phyloP scores from a whole-genome alignment of 2,329 filamentous ascomycete species.

The Paracoccidioides lutzii region DNA sequence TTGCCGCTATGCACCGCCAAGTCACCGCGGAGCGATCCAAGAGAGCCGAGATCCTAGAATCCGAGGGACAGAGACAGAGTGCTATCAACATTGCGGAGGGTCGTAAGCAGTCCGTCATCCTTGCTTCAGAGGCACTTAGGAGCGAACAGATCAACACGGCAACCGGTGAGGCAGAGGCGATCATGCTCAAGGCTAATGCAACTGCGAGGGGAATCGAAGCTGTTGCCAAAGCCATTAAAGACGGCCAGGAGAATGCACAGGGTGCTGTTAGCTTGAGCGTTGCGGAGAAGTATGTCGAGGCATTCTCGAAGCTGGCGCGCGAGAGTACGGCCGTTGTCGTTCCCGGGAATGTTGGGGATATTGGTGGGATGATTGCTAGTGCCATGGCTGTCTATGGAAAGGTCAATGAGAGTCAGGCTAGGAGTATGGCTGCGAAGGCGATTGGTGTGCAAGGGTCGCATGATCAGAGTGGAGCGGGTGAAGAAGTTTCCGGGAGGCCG shows the following conservation, averaged over 20 bases:
- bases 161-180: constrained; percentile 86
- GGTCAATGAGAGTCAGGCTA: constrained; percentile 68
- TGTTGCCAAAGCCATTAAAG: constrained; percentile 61
- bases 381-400: constrained; percentile 93
- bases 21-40: constrained; percentile 96
- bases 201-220: constrained; percentile 81
- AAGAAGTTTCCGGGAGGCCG: constrained; percentile 6
- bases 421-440: constrained; percentile 39
- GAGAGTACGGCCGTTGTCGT: constrained; percentile 94
- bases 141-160: constrained; percentile 90
- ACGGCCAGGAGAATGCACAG: constrained; percentile 63
- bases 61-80: constrained; percentile 89
- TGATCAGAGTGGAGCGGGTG: constrained; percentile 8
- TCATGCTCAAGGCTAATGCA: constrained; percentile 69
- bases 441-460: constrained; percentile 17
- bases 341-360: constrained; percentile 91
- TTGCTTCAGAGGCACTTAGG: constrained; percentile 82
- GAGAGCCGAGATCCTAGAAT: constrained; percentile 93
- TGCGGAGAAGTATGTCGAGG: constrained; percentile 95
- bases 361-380: constrained; percentile 91
- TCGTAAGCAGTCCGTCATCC: constrained; percentile 89
- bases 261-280: constrained; percentile 75
- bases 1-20: constrained; percentile 95
- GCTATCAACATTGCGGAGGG: constrained; percentile 99
- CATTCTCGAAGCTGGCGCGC: constrained; percentile 82